A percentile compares a stretch with the other conserved stretches of the same genome.
Conservation (phyloP, 768 basidiomycete species). For the Auricularia heimuer region DNA sequence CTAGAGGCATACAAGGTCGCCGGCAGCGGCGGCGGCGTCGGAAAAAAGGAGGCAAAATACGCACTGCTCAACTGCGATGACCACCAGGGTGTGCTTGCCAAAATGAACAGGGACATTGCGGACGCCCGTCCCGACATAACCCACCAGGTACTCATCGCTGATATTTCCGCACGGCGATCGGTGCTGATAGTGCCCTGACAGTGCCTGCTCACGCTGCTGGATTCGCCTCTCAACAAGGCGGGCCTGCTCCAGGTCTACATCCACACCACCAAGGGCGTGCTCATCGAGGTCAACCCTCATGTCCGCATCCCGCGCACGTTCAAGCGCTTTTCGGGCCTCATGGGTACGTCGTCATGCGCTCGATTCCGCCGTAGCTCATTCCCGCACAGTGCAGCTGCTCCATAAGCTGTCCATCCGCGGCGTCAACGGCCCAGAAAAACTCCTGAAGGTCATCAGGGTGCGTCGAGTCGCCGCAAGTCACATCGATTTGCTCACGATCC, state of each 20-base stretch:
- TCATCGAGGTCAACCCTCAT: constrained; percentile 97
- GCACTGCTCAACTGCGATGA: constrained; percentile 97
- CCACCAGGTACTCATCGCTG: constrained; percentile 58
- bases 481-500: constrained; percentile 3
- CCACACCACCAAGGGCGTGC: constrained; percentile 89
- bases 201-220: constrained; percentile 92
- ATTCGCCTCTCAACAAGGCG: constrained; percentile 97
- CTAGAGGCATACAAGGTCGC: constrained; percentile 89
- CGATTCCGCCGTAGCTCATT: neutral
- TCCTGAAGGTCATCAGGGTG: constrained; percentile 95
- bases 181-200: constrained; percentile 21
- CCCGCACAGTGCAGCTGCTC: constrained; percentile 74
- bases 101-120: constrained; percentile 95
- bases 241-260: constrained; percentile 96
- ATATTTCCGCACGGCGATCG: too few relatives aligned
- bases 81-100: constrained; percentile 96
- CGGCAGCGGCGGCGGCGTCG: constrained; percentile 30
- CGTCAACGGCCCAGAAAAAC: constrained; percentile 92
- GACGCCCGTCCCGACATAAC: constrained; percentile 99
- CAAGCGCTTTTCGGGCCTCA: constrained; percentile 95
- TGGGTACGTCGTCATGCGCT: constrained; percentile 54
- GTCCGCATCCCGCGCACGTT: constrained; percentile 97
- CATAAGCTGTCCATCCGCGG: constrained; percentile 94
- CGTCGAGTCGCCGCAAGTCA: constrained; percentile 10
- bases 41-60: constrained; percentile 81